Percentiles rank a stretch among this genome's conserved stretches.
Conservation (phyloP, 1,284 basidiomycete species). For the Trichosporon asahii region DNA sequence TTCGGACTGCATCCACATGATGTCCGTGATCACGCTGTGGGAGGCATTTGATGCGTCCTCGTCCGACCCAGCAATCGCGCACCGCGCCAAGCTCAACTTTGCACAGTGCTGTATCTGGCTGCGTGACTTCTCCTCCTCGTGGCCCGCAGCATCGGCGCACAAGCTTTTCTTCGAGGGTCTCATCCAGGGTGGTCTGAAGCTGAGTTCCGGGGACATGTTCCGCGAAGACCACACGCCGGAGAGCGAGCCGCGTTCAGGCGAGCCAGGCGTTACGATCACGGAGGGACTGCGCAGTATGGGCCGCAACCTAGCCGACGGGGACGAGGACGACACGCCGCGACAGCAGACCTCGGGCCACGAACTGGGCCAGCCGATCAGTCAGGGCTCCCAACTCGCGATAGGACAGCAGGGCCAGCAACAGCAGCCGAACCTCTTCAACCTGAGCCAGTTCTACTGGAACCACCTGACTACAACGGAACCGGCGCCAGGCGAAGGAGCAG, state of each 20-base stretch:
- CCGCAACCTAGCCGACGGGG: constrained; percentile 18
- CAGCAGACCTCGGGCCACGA: background rate
- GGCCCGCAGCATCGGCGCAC: constrained; percentile 46
- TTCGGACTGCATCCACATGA: constrained; percentile 45
- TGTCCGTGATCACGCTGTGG: constrained; percentile 43
- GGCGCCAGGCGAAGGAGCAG: background rate
- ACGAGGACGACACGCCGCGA: background rate
- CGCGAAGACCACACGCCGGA: constrained; percentile 14
- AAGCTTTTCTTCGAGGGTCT: constrained; percentile 48
- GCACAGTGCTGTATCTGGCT: constrained; percentile 48
- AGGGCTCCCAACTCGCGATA: constrained; percentile 2
- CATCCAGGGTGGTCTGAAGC: constrained; percentile 41
- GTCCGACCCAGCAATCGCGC: constrained; percentile 26
- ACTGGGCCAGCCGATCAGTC: constrained; percentile 3
- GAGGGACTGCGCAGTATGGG: constrained; percentile 28
- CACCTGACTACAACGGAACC: constrained; percentile 24
- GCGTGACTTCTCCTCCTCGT: constrained; percentile 39
- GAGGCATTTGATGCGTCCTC: constrained; percentile 34
- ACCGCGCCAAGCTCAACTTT: constrained; percentile 41
- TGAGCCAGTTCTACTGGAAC: constrained; percentile 45
- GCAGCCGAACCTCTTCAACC: constrained; percentile 31
- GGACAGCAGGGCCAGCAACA: background rate
- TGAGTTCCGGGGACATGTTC: constrained; percentile 17
- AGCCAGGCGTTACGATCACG: constrained; percentile 12
- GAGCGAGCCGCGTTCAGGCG: constrained; percentile 1